Base-by-base conservation (phyloP, 2,329 filamentous ascomycete genomes). In the Exophiala xenobiotica region DNA sequence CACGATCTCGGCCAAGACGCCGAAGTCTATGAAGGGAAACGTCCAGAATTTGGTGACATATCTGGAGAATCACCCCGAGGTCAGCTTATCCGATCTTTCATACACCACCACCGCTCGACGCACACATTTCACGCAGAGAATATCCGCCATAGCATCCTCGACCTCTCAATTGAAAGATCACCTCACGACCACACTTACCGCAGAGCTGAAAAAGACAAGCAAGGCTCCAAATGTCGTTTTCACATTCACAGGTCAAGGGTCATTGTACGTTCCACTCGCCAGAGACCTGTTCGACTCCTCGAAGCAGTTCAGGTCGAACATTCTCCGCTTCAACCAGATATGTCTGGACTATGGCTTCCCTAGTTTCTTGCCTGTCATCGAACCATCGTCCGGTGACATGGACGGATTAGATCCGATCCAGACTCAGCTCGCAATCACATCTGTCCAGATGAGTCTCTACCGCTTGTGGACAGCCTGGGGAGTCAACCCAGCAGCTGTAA, bases 241-340 rank as follows among this genome's bases (percentile, higher is more conserved):
- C 1, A 63, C 60, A 16, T 72, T 74, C 38, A 70, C 68, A 3
- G 72, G 72, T 2, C 73, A 75, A 45, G 64, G 59, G 1, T 60
- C 63, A 3, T 58, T 41, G 4, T 61, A 59, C 16, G 51, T 68
- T 4, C 62, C 63, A 1, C 51, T 71, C 2, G 55, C 61, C 24
- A 56, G 58, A 12, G 49, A 55, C 3, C 44, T 70, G 2, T 70
- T 66, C 35, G 49, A 65, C 5, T 51, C 43, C n/a, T 58, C 63
- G 23, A 46, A 57, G 0, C 29, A 61, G 3, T 61, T 72, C 4
- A 63, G 63, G 9, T 48, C 50, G 4, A 59, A 74, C 44, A 60
- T 75, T 1, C 64, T 70, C 24, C 35, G 51, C 4, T 74, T 72
- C 48, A 64, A 73, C 22, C 26, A 49, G 0, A 54, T 63, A 1